Evolutionary conservation across 2,329 filamentous ascomycete species (phyloP), one percentile per base, ranked within the genome.

Genomic region (Colletotrichum sidae): DNA sequence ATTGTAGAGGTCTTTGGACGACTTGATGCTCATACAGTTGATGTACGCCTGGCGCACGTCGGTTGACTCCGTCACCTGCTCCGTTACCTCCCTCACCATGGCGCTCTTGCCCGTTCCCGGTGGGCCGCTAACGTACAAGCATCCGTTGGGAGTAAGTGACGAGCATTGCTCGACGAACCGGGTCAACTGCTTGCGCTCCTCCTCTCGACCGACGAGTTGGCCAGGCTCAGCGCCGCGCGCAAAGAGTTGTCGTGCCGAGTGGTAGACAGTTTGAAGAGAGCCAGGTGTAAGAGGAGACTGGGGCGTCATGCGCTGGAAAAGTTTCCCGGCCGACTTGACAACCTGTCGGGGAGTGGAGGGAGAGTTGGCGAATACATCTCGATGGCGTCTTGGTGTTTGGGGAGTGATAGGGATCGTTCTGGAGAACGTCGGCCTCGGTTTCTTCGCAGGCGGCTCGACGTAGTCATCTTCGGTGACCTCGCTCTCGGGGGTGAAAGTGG

Each of bases 11-110:
- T 97, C 94, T 69, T 89, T 90, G 2, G 94, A 92, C 39, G 89
- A 93, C 73, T 96, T 96, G 78, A 97, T 90, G 78, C 94, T 97
- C 90, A 97, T 97, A 79, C 96, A 99, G 76, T 99, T 99, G 83
- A 99, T 86, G 73, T 94, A 95, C 2, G 90, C 89, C 57, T 90
- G 89, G 72, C 88, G 89, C 57, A 96, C 81, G 4, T 81, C 77
- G 13, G 84, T 80, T 39, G 81, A 80, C 4, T 80, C 74, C 10
- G 81, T 80, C 53, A 90, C 79, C 47, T 88, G 83, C 52, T 87
- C 81, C 52, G 91, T 91, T 55, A 97, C 87, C 74, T 96, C 90
- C 68, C 90, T 90, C 67, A 98, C 89, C 83, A 98, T 91, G 37
- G 96, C 96, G 76, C 94, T 98, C 81, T 99, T 99, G 59, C 96